A percentile compares a stretch with the other conserved stretches of the same genome.
Evolutionary conservation across 306 rosid genomes (phyloP).

Genomic region (Canavalia ensiformis): DNA sequence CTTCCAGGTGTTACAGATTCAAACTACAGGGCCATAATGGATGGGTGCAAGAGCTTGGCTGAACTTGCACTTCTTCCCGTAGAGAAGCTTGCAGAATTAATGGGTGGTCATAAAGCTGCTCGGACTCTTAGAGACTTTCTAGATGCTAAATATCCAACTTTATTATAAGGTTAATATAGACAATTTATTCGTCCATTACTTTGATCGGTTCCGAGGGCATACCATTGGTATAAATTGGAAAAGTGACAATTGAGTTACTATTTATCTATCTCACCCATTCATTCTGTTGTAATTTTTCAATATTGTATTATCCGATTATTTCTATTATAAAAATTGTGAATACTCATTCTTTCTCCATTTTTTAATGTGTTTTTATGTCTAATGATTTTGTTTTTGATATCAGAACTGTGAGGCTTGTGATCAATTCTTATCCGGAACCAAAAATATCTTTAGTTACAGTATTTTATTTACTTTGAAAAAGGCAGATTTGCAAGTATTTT

Average conservation of each 20-base stretch:
- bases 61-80: conserved; percentile 89
- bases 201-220: conserved; percentile 26
- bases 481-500: no score
- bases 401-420: no score
- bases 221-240: conserved; percentile 22
- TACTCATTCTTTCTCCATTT: conserved; percentile 15
- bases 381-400: no score
- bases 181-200: conserved; percentile 37
- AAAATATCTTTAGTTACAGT: background rate
- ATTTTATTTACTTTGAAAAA: no score
- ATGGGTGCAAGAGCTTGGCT: conserved; percentile 85
- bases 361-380: background rate
- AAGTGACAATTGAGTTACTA: conserved; percentile 21
- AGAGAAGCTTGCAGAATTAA: conserved; percentile 77
- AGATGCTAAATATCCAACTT: conserved; percentile 96
- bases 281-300: conserved; percentile 38
- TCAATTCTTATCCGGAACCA: background rate
- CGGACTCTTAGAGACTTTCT: conserved; percentile 90
- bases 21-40: conserved; percentile 90
- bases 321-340: background rate
- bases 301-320: conserved; percentile 32
- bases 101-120: conserved; percentile 98
- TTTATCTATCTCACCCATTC: conserved; percentile 6
- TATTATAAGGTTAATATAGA: conserved; percentile 57
- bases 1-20: conserved; percentile 96